Conservation (phyloP, 140 eudicot species). For the Cichorium intybus region DNA sequence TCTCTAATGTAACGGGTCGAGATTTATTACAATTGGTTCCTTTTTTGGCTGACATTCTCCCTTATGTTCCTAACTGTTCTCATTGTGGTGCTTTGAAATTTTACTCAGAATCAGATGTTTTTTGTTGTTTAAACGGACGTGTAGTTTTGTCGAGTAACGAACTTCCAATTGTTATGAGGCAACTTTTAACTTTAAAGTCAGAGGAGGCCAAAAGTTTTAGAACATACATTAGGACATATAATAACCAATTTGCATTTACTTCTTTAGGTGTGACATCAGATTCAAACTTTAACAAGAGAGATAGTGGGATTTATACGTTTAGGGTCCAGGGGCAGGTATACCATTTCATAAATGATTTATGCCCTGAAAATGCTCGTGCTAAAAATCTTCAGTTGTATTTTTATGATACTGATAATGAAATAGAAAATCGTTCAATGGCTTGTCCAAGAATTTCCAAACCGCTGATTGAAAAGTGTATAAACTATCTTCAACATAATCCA, state of each 20-base stretch:
- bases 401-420: not conserved
- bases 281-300: not conserved
- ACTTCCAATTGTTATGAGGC: not conserved
- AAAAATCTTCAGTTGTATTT: no score
- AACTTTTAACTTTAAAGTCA: not conserved
- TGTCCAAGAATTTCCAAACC: no score
- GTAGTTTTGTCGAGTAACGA: not conserved
- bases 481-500: not conserved
- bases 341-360: not conserved
- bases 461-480: not conserved
- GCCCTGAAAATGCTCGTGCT: no score
- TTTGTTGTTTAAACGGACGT: not conserved
- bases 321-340: not conserved
- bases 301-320: not conserved
- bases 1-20: not conserved
- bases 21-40: not conserved
- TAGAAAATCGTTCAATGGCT: not conserved
- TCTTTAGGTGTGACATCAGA: not conserved
- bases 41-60: not conserved
- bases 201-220: not conserved
- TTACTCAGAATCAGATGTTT: not conserved
- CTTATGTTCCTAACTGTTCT: not conserved
- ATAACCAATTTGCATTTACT: no score
- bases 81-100: not conserved
- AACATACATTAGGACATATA: not conserved